Evolutionary conservation across 1,139 yeast species (phyloP), one percentile per base, ranked within the genome.

Genomic region (Suhomyces maxii): DNA sequence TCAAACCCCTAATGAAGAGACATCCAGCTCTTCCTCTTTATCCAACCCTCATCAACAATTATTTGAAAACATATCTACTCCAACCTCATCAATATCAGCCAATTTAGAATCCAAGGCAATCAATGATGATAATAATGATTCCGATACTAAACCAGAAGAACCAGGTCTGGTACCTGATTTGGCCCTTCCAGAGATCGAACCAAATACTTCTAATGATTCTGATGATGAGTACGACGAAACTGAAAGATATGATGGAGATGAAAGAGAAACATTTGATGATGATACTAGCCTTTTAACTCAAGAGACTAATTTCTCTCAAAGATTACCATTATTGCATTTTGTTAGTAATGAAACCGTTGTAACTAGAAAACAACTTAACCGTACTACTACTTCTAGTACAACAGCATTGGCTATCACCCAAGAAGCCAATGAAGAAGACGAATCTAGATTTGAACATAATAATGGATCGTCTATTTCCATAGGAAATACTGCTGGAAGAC

Each of bases 291-390:
- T 48, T 3, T 12, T 46, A 6, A 42, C 47, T 4, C 63, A 65
- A 40, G 66, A 59, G 26, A 52, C 65, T 3, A 50, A 50, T 26
- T 69, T 63, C 48, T 65, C 60, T 8, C 75, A 68, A 51, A 53
- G 69, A 42, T 46, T 69, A 3, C 75, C 75, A 0, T 58, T 70
- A 36, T 54, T 70, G 38, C 57, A 62, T 36, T 61, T 63, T 48
- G 55, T 56, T 14, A 68, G 73, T 46, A 48, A 59, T 1, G 68
- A 56, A 45, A 57, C 64, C 2, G 52, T 56, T 35, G 49, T 47
- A 26, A 50, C 55, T 12, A 40, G 47, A n/a, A 45, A 43, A 26
- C 46, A 34, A 14, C 36, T 45, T 33, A 37, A 36, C n/a, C 39
- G 48, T 4, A 34, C 42, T 3, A 6, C 26, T 13, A 43, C 42